Conservation (phyloP, 2,329 filamentous ascomycete species). For the Hysterium pulicare region DNA sequence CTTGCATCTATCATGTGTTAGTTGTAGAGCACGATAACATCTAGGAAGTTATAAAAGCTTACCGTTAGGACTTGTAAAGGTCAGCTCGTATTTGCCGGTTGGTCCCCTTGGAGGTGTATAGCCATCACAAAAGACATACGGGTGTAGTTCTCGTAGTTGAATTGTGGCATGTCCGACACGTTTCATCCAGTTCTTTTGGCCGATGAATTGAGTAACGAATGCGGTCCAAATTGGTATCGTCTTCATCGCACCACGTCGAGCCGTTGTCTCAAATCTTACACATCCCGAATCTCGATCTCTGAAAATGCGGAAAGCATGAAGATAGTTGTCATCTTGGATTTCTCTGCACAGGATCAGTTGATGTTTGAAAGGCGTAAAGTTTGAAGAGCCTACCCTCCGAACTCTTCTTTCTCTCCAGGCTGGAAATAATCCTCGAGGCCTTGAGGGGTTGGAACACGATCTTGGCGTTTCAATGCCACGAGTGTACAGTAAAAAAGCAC, state of each 20-base stretch:
- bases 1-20: neutral
- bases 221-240: conserved; percentile 59
- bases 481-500: conserved; percentile 57
- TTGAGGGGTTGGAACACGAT: conserved; percentile 40
- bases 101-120: conserved; percentile 40
- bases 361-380: neutral
- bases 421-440: conserved; percentile 50
- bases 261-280: conserved; percentile 56
- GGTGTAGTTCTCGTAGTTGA: conserved; percentile 49
- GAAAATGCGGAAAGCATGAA: conserved; percentile 55
- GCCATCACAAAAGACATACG: conserved; percentile 51
- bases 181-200: conserved; percentile 48
- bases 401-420: conserved; percentile 43
- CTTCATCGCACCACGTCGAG: conserved; percentile 51
- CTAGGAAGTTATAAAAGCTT: conserved; percentile 3
- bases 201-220: conserved; percentile 42
- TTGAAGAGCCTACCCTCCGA: conserved; percentile 43
- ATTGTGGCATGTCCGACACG: conserved; percentile 42
- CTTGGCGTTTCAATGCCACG: conserved; percentile 57
- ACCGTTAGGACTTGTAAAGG: conserved; percentile 32
- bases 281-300: conserved; percentile 50
- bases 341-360: conserved; percentile 36
- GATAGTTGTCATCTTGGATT: conserved; percentile 51
- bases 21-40: too few relatives aligned
- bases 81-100: conserved; percentile 31